Conservation (phyloP, 108 stramenopile genomes). For the Pelagomonas calceolata region DNA sequence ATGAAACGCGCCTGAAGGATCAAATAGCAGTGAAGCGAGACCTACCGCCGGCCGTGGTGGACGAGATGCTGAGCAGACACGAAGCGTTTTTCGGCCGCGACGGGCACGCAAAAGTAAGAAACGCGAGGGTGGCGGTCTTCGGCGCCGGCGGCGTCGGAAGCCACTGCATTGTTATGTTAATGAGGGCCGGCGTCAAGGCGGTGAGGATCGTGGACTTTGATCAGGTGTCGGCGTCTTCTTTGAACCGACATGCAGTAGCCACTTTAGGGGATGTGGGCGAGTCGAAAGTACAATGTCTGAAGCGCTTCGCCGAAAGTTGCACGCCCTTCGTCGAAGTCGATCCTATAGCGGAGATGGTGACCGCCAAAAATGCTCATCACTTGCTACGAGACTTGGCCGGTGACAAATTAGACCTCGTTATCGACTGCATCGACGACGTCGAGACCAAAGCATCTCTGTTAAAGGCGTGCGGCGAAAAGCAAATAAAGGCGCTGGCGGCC, state of each 20-base stretch:
- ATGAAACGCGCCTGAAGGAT: too few relatives aligned
- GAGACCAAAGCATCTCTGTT: conserved; percentile 88
- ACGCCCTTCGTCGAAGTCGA: conserved; percentile 41
- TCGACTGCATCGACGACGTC: conserved; percentile 98
- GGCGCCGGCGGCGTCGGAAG: conserved; percentile 94
- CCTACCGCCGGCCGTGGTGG: too few relatives aligned
- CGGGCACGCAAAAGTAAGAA: not conserved
- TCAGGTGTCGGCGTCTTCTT: conserved; percentile 84
- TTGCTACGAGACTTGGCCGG: conserved; percentile 9
- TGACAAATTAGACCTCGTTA: conserved; percentile 56
- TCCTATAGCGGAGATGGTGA: conserved; percentile 32
- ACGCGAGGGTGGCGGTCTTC: conserved; percentile 62
- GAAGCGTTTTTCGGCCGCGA: not conserved
- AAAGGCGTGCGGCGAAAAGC: conserved; percentile 48
- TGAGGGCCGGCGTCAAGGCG: conserved; percentile 68
- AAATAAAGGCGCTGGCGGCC: conserved; percentile 71
- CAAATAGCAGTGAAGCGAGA: too few relatives aligned
- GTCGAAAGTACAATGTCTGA: conserved; percentile 70
- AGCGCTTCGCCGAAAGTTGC: conserved; percentile 42
- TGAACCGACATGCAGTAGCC: conserved; percentile 96
- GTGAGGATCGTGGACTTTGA: conserved; percentile 95
- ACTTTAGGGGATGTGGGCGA: conserved; percentile 76
- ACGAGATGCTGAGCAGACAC: not conserved
- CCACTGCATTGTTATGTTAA: conserved; percentile 88
- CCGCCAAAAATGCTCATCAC: conserved; percentile 15